Percentiles rank a stretch among this genome's conserved stretches.
Conservation (phyloP, 768 basidiomycete genomes). For the Boletus sensibilis region DNA sequence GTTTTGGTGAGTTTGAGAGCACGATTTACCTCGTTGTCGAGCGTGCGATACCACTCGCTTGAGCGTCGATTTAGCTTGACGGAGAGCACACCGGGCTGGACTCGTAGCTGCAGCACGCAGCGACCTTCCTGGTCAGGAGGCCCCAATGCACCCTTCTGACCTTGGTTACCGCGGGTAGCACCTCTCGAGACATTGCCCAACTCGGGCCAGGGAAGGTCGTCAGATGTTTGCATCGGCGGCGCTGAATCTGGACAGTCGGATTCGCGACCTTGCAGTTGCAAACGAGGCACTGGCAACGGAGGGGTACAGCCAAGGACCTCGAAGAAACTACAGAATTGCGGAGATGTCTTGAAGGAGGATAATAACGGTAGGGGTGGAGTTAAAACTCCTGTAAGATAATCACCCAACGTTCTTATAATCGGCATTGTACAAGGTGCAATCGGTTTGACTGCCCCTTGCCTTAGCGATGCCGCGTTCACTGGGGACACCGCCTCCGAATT, state of each 20-base stretch:
- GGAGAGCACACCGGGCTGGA: constrained; percentile 79
- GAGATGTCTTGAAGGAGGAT: constrained; percentile 23
- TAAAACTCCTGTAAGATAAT: constrained; percentile 37
- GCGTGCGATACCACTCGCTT: constrained; percentile 79
- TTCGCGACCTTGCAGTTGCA: constrained; percentile 4
- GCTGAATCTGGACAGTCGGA: constrained; percentile 4
- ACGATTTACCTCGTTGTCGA: constrained; percentile 75
- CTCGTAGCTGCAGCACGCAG: constrained; percentile 72
- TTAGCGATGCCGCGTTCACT: constrained; percentile 40
- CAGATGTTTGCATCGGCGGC: constrained; percentile 43
- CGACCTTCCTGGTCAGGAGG: constrained; percentile 74
- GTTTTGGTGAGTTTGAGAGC: constrained; percentile 84
- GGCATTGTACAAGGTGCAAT: constrained; percentile 30
- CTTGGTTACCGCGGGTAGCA: constrained; percentile 82
- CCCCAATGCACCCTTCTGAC: constrained; percentile 76
- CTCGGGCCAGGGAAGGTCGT: constrained; percentile 86
- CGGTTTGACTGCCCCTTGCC: constrained; percentile 23
- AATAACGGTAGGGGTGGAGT: constrained; percentile 36
- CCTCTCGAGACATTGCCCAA: constrained; percentile 82
- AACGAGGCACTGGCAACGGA: constrained; percentile 8
- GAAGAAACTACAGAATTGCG: constrained; percentile 12
- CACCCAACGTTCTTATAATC: constrained; percentile 36
- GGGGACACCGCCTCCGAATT: constrained; percentile 31
- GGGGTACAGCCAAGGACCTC: constrained; percentile 14
- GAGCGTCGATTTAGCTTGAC: constrained; percentile 72